These are phyloP conservation scores for Cicer bijugum DNA, from an alignment of 306 rosid species.

Conservation along the genomic window DNA sequence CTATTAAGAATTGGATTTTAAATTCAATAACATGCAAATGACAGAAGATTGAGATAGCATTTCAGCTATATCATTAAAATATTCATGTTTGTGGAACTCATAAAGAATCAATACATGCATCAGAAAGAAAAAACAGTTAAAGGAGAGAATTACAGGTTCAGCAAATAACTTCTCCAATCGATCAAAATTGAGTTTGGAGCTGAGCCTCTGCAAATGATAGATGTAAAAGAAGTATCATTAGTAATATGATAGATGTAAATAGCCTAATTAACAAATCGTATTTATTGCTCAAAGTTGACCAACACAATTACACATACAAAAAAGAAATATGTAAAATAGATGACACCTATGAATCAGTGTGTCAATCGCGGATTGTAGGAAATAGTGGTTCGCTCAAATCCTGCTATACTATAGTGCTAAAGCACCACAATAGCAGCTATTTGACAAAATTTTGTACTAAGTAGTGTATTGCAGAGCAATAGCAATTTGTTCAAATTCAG, in stretches of 20 bases:
- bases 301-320: not conserved
- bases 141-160: slow-evolving; percentile 54
- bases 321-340: not conserved
- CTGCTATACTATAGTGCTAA: no score
- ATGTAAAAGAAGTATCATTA: slow-evolving; percentile 29
- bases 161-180: slow-evolving; percentile 55
- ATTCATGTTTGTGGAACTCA: not conserved
- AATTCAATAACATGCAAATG: slow-evolving; percentile 21
- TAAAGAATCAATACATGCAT: not conserved
- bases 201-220: slow-evolving; percentile 61
- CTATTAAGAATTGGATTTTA: not conserved
- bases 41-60: not conserved
- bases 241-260: not conserved
- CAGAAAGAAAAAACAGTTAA: slow-evolving; percentile 30
- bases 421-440: no score
- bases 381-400: no score
- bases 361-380: no score
- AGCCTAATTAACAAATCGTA: slow-evolving; percentile 13
- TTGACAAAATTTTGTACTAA: no score
- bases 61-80: not conserved
- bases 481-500: no score
- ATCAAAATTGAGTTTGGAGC: slow-evolving; percentile 71
- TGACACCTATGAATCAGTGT: not conserved
- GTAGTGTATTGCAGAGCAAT: no score
- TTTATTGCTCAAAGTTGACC: slow-evolving; percentile 10